Evolutionary conservation across 495 filamentous ascomycete species (phyloP), one percentile per base, ranked within the genome.

Genomic region (Filosporella fistucella): DNA sequence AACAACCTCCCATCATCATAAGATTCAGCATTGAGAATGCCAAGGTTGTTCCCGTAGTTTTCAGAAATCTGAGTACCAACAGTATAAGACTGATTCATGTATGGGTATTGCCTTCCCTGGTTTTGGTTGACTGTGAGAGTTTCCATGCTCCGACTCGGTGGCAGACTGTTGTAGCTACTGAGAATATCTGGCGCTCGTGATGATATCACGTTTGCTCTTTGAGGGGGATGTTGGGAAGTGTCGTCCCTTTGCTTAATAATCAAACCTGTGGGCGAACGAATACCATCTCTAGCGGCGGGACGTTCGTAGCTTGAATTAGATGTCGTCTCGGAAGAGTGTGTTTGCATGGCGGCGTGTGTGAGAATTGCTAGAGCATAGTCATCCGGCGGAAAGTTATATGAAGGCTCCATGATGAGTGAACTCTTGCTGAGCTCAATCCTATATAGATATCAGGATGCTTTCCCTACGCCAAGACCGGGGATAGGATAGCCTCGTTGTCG

Each of bases 11-110:
- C 61, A 12, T 65, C 62, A 32, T 71, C 62, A 49, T 76, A 75
- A 25, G 64, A 55, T 54, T 78, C 74, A 30, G 68, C 70, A 53
- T 63, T 71, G 46, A 77, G 65, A 34, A 75, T 73, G 8, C 71
- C 51, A 21, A 74, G 58, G 37, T 70, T 52, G n/a, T 45, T 49
- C 10, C 45, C 45, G 17, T 49, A 49, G 35, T 48, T 52, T 13
- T n/a, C 12, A 18, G 42, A 41, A 40, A 54, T 47, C 20, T 52
- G 37, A 7, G 38, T 16, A 13, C 48, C 48, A 37, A 59, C 49
- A 0, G 44, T 48, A 26, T 39, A 58, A 9, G 20, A 16, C 0
- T 23, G 13, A 20, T 41, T 23, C 38, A 54, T 42, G 30, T 54
- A 58, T 3, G 51, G 32, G 20, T 33, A 25, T 17, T 34, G 42